phyloP scores from a whole-genome alignment of 2,329 filamentous ascomycete genomes.

The Talaromyces albobiverticillius region DNA sequence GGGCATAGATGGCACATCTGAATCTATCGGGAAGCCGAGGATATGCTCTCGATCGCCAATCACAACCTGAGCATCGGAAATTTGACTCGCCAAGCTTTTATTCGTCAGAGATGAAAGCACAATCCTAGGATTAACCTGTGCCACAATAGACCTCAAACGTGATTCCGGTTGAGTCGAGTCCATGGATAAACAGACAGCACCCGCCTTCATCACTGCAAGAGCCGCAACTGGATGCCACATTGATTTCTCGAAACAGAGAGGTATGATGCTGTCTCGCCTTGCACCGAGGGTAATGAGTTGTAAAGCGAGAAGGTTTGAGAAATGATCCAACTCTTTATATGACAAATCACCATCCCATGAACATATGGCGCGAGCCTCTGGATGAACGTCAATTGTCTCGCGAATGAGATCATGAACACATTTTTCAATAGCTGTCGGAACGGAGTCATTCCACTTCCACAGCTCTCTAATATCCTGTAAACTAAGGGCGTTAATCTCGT shows the following conservation, averaged over 20 bases:
- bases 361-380: constrained; percentile 7
- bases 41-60: constrained; percentile 2
- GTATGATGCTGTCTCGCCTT: neutral
- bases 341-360: constrained; percentile 10
- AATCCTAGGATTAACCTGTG: neutral
- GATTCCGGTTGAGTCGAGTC: constrained; percentile 9
- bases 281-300: neutral
- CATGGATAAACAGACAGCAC: constrained; percentile 6
- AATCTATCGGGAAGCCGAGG: neutral
- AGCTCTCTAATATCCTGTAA: constrained; percentile 4
- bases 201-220: constrained; percentile 8
- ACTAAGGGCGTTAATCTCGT: neutral
- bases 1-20: neutral
- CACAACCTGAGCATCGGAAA: neutral
- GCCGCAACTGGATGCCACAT: constrained; percentile 13
- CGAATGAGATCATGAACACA: constrained; percentile 6
- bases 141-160: constrained; percentile 4
- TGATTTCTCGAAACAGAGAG: constrained; percentile 18
- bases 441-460: constrained; percentile 10
- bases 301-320: neutral
- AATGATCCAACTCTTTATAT: constrained; percentile 5
- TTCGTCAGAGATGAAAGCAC: neutral
- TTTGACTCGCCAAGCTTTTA: neutral
- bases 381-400: neutral
- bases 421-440: neutral